Base-by-base conservation (phyloP, 2,329 filamentous ascomycete genomes). In the Leptographium radiaticola region DNA sequence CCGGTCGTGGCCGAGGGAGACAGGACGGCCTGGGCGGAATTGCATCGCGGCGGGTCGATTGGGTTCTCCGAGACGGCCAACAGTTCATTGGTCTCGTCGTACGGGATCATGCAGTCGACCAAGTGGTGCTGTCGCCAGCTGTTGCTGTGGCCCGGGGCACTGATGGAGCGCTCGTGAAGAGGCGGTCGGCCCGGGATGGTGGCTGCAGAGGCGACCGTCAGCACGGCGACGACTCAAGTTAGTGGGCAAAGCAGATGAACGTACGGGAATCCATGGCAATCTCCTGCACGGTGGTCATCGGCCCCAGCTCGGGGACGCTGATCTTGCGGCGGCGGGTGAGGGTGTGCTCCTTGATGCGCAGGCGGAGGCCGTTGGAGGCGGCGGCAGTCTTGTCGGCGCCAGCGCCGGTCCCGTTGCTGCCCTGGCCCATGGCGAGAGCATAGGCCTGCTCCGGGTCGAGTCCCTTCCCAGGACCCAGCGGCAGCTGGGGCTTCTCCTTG, bases 221-320 rank as follows among this genome's bases (percentile, higher is more conserved):
- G 39, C 40, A 30, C 13, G 25, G 12, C 20, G 18, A 15, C 30
- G 31, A 31, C 10, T 33, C 44, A 48, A 45, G 13, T 56, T 50
- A 59, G 57, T 34, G 44, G 31, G n/a, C 38, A 39, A 16, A 13
- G 11, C 4, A n/a, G 6, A 6, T 31, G 15, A 16, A 20, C 82
- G 70, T 71, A 86, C 83, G 83, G 61, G 83, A 86, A 67, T 86
- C 83, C 80, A 86, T 84, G 51, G 79, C 66, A 49, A 76, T 67
- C 62, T 85, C 82, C 58, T 84, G 80, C 15, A 85, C 81, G 1
- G 81, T 84, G 6, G 81, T 83, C 81, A 84, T 83, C 38, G 79
- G 80, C 2, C 79, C 81, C 49, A 84, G 66, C 57, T 86, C 83
- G 11, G 80, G 77, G 15, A 83, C 76, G 65, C 77, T 84, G 60